Evolutionary conservation across 352 stramenopile genomes (phyloP), one percentile per base, ranked within the genome.

Genomic region (Thalassiosira livingstoniorum): DNA sequence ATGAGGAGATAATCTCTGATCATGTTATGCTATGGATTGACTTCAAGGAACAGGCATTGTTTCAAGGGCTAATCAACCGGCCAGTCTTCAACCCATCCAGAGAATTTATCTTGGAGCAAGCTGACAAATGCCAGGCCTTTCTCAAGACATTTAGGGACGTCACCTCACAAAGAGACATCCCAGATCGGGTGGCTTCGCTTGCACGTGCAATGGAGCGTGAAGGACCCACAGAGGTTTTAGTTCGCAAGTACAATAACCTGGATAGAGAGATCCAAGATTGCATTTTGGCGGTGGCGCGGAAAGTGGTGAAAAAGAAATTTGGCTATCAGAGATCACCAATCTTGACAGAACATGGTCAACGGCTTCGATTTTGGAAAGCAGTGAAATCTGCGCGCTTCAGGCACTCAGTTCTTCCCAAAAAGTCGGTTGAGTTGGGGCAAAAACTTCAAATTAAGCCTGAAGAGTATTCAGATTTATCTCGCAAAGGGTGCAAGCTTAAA

Each of bases 81-180:
- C 60, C 60, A 34, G 60, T 67, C 1, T 34, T 47, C 7, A 47
- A 45, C 34, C 60, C 60, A 29, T 5, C 32, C n/a, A 39, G 70
- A 27, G 57, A 78, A 23, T 78, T 78, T 31, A n/a, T 39, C 21
- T 27, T 78, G 2, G 70, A 69, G 31, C 70, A 78, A 18, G 57
- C 70, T 23, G 70, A 78, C 60, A 78, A 78, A 55, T 23, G 53
- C 2, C 27, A 78, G 29, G 62, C 62, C 27, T 78, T 78, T 31
- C 1, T 76, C 29, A 13, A n/a, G 11, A 34, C 15, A 11, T 66
- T 76, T 27, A n/a, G 37, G 2, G 54, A 66, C 37, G 55, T 58
- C 18, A 27, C 54, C 25, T 25, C 23, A 2, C 53, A 76, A 29
- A 76, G 67, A 31, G 54, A 67, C 15, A 68, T 76, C 31, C 1